A percentile compares a stretch with the other conserved stretches of the same genome.
These are phyloP conservation scores for Saccharomyces hybrid DNA, from an alignment of 1,139 yeast genomes.

Conservation along the genomic window DNA sequence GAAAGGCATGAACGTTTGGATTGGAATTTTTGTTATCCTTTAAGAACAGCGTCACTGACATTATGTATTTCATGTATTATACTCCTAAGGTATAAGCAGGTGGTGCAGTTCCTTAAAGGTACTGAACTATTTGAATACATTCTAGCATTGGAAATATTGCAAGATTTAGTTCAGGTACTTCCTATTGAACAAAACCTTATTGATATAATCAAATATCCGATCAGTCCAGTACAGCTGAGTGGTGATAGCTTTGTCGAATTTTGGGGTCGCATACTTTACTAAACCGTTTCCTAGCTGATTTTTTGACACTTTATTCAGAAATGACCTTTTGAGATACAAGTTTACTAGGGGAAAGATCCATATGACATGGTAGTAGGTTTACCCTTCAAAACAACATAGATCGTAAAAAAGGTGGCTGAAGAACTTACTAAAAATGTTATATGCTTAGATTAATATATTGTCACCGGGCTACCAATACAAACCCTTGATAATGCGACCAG, in stretches of 20 bases:
- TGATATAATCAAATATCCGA: background rate
- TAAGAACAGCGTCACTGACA: conserved; percentile 6
- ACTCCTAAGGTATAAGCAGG: conserved; percentile 2
- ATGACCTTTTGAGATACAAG: background rate
- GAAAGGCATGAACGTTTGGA: conserved; percentile 4
- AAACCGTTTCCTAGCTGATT: background rate
- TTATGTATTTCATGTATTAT: conserved; percentile 4
- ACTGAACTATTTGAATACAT: conserved; percentile 2
- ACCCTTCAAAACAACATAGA: no score
- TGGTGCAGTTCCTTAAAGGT: background rate
- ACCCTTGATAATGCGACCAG: no score
- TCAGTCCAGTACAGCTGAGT: background rate
- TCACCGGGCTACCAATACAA: no score
- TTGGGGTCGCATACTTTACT: background rate
- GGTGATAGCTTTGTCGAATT: background rate
- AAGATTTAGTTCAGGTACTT: conserved; percentile 4
- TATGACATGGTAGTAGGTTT: no score
- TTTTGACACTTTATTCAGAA: background rate
- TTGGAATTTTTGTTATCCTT: conserved; percentile 8
- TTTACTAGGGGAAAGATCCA: no score
- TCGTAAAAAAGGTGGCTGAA: no score
- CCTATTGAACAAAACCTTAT: conserved; percentile 5
- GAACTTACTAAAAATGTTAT: no score
- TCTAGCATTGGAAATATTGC: conserved; percentile 5
- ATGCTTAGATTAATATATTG: no score